A percentile compares a stretch with the other conserved stretches of the same genome.
Conservation (phyloP, 805 yeast species). For the Saccharomycopsis malanga region DNA sequence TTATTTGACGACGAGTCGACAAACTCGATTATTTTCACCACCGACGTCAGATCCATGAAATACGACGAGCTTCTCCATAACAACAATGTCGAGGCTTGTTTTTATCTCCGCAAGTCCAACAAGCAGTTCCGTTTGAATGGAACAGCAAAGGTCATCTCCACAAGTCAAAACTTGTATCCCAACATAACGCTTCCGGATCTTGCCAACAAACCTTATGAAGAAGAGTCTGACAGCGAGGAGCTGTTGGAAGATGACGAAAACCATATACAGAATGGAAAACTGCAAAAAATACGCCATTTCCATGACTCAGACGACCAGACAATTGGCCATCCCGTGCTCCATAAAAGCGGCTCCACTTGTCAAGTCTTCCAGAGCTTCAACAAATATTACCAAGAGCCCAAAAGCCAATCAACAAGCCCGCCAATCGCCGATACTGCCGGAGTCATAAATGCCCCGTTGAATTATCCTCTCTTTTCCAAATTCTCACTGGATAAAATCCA, state of each 20-base stretch:
- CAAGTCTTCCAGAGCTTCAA: constrained; percentile 11
- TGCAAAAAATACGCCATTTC: no score
- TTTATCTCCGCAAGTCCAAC: constrained; percentile 54
- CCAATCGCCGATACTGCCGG: not conserved
- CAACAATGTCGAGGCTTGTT: constrained; percentile 66
- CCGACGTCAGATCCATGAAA: constrained; percentile 67
- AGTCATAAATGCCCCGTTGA: not conserved
- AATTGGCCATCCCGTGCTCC: constrained; percentile 10
- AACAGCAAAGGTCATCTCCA: constrained; percentile 41
- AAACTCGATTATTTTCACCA: constrained; percentile 60
- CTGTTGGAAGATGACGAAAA: constrained; percentile 9
- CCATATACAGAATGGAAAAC: constrained; percentile 5
- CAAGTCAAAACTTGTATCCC: constrained; percentile 7
- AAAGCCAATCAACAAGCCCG: constrained; percentile 1
- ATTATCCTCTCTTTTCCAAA: constrained; percentile 19
- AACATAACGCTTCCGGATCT: constrained; percentile 25
- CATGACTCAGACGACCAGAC: not conserved
- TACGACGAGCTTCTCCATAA: constrained; percentile 43
- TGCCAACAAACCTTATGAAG: constrained; percentile 26
- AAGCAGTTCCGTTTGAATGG: constrained; percentile 75
- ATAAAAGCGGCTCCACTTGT: constrained; percentile 3
- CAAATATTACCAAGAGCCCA: no score
- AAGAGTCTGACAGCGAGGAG: constrained; percentile 15
- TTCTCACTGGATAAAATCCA: constrained; percentile 11
- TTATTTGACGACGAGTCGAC: constrained; percentile 61